These are phyloP conservation scores for Canariomyces notabilis DNA, from an alignment of 2,329 filamentous ascomycete species.

Conservation along the genomic window DNA sequence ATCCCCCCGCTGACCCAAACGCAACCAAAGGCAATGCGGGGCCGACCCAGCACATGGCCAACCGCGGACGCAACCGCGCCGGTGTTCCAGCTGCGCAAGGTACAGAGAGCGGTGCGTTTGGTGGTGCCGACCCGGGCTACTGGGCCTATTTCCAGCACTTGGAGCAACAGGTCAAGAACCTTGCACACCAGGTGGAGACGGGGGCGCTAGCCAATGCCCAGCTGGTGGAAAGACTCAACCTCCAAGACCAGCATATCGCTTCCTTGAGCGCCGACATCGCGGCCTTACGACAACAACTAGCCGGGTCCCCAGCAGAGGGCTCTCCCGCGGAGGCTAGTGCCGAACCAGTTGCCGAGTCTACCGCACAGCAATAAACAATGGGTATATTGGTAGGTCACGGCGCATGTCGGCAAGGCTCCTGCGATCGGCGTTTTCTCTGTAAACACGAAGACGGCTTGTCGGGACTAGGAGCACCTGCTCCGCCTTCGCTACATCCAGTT, in stretches of 20 bases:
- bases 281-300: conserved; percentile 19
- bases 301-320: background rate
- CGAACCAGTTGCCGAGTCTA: background rate
- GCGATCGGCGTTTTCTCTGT: background rate
- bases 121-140: conserved; percentile 55
- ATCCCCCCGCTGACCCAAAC: conserved; percentile 28
- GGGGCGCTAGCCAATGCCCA: conserved; percentile 19
- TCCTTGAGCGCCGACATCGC: conserved; percentile 21
- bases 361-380: conserved; percentile 6
- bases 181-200: conserved; percentile 18
- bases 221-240: conserved; percentile 22
- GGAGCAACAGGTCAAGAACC: conserved; percentile 47
- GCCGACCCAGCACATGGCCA: conserved; percentile 20
- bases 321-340: background rate
- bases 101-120: conserved; percentile 59
- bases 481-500: background rate
- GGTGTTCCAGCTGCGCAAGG: conserved; percentile 14
- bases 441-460: background rate
- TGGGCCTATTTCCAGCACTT: conserved; percentile 69
- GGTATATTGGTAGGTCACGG: background rate
- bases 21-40: conserved; percentile 37
- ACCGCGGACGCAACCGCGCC: conserved; percentile 41
- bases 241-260: conserved; percentile 23
- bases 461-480: background rate
- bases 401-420: background rate